Evolutionary conservation across 2,329 filamentous ascomycete species (phyloP), one percentile per base, ranked within the genome.

Genomic region (Aspergillus fijiensis): DNA sequence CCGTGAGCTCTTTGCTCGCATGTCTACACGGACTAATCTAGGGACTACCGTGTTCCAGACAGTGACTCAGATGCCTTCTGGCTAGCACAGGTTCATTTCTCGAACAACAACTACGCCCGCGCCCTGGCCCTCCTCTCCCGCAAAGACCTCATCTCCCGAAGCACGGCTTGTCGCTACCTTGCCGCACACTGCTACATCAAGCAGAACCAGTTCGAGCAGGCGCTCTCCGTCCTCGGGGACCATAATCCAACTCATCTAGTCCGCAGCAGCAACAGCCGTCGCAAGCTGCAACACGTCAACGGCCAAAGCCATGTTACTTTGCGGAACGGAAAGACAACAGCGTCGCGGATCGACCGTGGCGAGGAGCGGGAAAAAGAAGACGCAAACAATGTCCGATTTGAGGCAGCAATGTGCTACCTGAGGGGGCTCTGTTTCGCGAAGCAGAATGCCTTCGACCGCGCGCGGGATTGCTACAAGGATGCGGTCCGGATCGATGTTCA

Each of bases 401-500:
- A 99, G 78, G 95, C 95, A 0, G 92, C 90, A 71, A 99, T 99
- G 93, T 99, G 95, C 79, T 96, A 96, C 74, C 80, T 99, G 55
- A 85, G 95, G 25, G 95, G 95, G 5, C 84, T 96, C 53, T 98
- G 96, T 81, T 97, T 92, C 74, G 93, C 95, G 6, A 96, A 96
- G 77, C 91, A 96, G 75, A 99, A 98, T 76, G 91, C 94, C 27
- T 98, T 98, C 70, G 95, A 99, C 74, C 88, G 92, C 35, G 95
- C 95, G 55, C 97, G 97, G 75, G 93, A 98, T 70, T 98, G 95
- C 79, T 99, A 98, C 83, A 98, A 97, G 79, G 92, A 96, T 70
- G 95, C 95, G 2, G 92, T 98, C 50, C 87, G 91, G 63, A 97
- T 99, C 71, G 95, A 99, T 72, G 93, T 98, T 3, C 93, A 96